Base-by-base conservation (phyloP, 306 rosid species). In the Cucurbita pepo region DNA sequence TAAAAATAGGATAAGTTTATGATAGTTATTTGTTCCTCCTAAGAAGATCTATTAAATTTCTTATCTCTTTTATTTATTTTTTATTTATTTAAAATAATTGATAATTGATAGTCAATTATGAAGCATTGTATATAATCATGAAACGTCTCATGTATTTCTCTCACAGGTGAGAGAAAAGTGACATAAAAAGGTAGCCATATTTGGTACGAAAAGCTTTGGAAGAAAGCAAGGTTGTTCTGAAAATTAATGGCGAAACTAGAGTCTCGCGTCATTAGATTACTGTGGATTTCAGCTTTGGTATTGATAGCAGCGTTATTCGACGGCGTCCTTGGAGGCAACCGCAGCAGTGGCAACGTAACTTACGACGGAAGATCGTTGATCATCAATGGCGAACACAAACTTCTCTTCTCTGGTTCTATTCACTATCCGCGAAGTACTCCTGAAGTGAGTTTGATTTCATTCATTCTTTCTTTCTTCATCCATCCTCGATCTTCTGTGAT, bases 381-480 rank as follows among this genome's bases (percentile, higher is more conserved):
- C 75, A 79, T 92, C 25, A 67, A 78, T 54, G 97, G 92, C 36
- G 76, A 83, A 4, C 80, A 95, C 59, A 80, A 77, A 19, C 52
- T 92, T 50, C 88, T 92, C 11, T 88, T 92, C 76, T 90, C 97
- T 0, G 96, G 95, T 76, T 92, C 92, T 1, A 88, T 92, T 77
- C 97, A 92, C 52, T 92, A 92, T 79, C 95, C 96, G 71, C 95
- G 97, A 50, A 90, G 95, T 78, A 88, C 96, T 61, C 95, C 97
- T 10, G 79, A 86, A 85, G 97, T 92, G 76, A 66, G 72, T 25
- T 66, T 7, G 11, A 37, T 4, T 50, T 37, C 7, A 25, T 25
- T 25, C 30, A 25, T 25, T 25, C 30, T 1, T 45, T 1, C 34
- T n/a, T 18, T 57, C 38, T 7, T 41, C 21, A 0, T 43, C 21